Conservation (phyloP, 495 filamentous ascomycete genomes). For the Symbiotaphrina buchneri region DNA sequence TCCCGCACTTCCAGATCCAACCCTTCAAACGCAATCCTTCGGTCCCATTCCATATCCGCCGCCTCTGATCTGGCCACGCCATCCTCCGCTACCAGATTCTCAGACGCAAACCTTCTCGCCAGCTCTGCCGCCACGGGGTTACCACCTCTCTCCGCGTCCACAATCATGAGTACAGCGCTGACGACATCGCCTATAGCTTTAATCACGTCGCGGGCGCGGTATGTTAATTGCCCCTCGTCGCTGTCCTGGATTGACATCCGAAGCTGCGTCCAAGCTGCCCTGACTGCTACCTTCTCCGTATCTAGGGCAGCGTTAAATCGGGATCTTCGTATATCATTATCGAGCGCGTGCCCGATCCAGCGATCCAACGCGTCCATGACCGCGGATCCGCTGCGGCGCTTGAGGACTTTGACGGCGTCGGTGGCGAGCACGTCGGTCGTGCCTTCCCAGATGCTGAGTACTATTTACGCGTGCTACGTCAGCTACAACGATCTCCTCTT, state of each 20-base stretch:
- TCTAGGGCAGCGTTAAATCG: no score
- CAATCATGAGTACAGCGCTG: conserved; percentile 7
- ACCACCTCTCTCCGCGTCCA: conserved; percentile 9
- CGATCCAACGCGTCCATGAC: conserved; percentile 17
- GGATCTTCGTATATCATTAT: no score
- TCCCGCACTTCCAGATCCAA: background rate
- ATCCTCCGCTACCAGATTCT: background rate
- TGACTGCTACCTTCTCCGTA: no score
- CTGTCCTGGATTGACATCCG: background rate
- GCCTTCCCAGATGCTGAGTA: conserved; percentile 54
- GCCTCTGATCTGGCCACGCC: background rate
- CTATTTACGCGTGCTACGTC: no score
- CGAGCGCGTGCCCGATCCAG: no score
- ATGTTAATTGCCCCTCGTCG: conserved; percentile 7
- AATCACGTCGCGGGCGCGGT: conserved; percentile 8
- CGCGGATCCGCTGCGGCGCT: conserved; percentile 19
- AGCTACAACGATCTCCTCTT: no score
- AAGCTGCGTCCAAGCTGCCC: no score
- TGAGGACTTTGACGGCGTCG: conserved; percentile 33
- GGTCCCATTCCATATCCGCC: conserved; percentile 5
- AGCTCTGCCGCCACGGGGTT: conserved; percentile 8
- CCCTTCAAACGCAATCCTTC: conserved; percentile 5
- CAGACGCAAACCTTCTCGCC: conserved; percentile 7
- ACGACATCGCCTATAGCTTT: conserved; percentile 8
- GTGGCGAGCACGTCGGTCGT: conserved; percentile 47